These are phyloP conservation scores for Hypomyces perniciosus DNA, from an alignment of 2,329 filamentous ascomycete genomes.

Conservation along the genomic window DNA sequence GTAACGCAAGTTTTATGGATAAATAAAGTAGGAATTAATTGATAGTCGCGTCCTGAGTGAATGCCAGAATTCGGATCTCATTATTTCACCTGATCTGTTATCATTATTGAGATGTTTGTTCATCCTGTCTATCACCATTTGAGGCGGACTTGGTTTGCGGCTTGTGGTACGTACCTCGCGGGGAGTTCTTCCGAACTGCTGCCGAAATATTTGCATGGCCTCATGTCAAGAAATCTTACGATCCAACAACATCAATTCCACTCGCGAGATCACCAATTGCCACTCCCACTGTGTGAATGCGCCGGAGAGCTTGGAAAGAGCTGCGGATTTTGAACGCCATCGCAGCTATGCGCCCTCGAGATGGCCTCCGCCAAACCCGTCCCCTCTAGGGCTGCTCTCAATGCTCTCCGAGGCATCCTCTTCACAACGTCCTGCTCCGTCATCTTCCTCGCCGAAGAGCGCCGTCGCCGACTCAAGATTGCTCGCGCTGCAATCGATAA, in stretches of 20 bases:
- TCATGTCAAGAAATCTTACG: conserved; percentile 14
- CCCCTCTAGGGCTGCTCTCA: conserved; percentile 50
- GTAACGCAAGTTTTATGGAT: too few species aligned
- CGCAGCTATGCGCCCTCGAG: conserved; percentile 22
- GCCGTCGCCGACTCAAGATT: conserved; percentile 47
- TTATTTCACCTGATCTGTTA: too few species aligned
- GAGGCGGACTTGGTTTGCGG: neutral
- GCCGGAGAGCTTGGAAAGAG: neutral
- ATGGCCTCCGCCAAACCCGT: conserved; percentile 45
- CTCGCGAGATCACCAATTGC: neutral
- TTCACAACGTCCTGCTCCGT: conserved; percentile 54
- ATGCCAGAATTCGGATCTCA: too few species aligned
- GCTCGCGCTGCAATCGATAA: conserved; percentile 46
- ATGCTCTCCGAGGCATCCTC: conserved; percentile 49
- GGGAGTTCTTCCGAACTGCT: conserved; percentile 9
- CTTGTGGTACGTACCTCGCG: conserved; percentile 8
- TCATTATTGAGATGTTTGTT: neutral
- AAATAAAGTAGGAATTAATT: too few species aligned
- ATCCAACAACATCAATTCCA: neutral
- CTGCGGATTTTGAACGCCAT: neutral
- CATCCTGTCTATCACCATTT: neutral
- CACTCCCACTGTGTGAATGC: conserved; percentile 2
- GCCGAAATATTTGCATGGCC: conserved; percentile 9
- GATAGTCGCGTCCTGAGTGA: too few species aligned
- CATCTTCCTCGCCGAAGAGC: conserved; percentile 50